Conservation (phyloP, 768 basidiomycete genomes). For the Pleurotus platypus region DNA sequence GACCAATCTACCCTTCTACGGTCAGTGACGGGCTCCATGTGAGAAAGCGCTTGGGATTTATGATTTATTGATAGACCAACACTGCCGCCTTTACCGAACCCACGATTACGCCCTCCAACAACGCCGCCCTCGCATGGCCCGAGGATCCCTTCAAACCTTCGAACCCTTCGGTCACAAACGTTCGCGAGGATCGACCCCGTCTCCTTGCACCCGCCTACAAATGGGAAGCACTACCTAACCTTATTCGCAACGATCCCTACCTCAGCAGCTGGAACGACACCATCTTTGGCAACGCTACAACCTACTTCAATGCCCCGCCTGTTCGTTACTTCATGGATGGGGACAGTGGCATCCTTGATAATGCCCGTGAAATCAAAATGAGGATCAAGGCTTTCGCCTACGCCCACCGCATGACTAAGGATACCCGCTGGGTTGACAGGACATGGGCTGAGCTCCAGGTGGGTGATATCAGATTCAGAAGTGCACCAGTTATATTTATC, state of each 20-base stretch:
- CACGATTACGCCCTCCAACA: slow-evolving; percentile 61
- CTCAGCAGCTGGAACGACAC: slow-evolving; percentile 85
- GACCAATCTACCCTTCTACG: slow-evolving; percentile 86
- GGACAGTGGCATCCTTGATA: slow-evolving; percentile 88
- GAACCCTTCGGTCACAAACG: slow-evolving; percentile 52
- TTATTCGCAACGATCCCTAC: slow-evolving; percentile 85
- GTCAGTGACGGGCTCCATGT: slow-evolving; percentile 46
- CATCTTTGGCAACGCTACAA: slow-evolving; percentile 85
- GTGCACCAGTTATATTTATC: background rate
- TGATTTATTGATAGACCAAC: slow-evolving; percentile 54
- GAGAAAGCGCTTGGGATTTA: background rate
- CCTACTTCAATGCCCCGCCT: slow-evolving; percentile 60
- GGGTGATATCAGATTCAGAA: slow-evolving; percentile 20
- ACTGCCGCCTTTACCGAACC: slow-evolving; percentile 66
- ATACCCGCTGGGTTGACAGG: slow-evolving; percentile 89
- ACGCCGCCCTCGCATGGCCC: slow-evolving; percentile 66
- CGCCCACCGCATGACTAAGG: slow-evolving; percentile 85
- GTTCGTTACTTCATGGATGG: slow-evolving; percentile 76
- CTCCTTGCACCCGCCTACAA: slow-evolving; percentile 90
- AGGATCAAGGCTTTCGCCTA: slow-evolving; percentile 92
- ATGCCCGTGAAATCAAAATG: slow-evolving; percentile 84
- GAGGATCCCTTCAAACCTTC: slow-evolving; percentile 70
- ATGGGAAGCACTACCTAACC: slow-evolving; percentile 75
- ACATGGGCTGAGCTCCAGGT: slow-evolving; percentile 82
- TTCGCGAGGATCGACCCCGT: slow-evolving; percentile 81